phyloP scores from a whole-genome alignment of 2,329 filamentous ascomycete genomes.

The Scedosporium dehoogii region DNA sequence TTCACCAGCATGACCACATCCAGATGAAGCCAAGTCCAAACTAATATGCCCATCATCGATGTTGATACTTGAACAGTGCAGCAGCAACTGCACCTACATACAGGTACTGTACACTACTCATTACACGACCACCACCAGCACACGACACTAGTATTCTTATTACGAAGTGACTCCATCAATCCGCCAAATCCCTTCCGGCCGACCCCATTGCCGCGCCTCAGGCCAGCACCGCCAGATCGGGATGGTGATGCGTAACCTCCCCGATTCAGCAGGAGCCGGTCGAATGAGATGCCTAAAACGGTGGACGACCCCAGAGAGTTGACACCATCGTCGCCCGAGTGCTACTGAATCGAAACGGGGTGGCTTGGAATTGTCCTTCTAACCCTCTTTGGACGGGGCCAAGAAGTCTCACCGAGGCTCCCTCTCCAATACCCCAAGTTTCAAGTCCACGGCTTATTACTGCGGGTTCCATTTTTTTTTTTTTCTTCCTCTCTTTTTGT shows the following conservation, averaged over 20 bases:
- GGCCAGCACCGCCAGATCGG: not conserved
- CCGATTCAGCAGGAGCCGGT: not conserved
- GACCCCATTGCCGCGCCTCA: not conserved
- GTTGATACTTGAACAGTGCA: no score
- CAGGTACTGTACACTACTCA: no score
- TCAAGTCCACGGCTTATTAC: not conserved
- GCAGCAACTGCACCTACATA: no score
- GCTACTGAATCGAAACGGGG: not conserved
- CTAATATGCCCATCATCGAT: no score
- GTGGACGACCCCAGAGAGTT: not conserved
- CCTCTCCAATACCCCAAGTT: not conserved
- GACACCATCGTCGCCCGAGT: not conserved
- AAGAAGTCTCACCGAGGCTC: not conserved
- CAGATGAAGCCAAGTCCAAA: not conserved
- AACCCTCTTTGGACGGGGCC: not conserved
- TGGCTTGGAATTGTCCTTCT: not conserved
- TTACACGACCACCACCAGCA: no score
- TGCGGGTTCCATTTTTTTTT: not conserved
- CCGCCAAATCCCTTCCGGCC: no score
- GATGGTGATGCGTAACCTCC: not conserved
- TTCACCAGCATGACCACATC: not conserved
- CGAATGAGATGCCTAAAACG: not conserved
- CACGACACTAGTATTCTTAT: no score
- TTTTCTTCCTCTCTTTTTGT: not conserved
- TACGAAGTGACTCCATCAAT: no score